Percentiles rank a stretch among this genome's conserved stretches.
phyloP scores from a whole-genome alignment of 257 asterid genomes.

The Rubia yunnanensis region DNA sequence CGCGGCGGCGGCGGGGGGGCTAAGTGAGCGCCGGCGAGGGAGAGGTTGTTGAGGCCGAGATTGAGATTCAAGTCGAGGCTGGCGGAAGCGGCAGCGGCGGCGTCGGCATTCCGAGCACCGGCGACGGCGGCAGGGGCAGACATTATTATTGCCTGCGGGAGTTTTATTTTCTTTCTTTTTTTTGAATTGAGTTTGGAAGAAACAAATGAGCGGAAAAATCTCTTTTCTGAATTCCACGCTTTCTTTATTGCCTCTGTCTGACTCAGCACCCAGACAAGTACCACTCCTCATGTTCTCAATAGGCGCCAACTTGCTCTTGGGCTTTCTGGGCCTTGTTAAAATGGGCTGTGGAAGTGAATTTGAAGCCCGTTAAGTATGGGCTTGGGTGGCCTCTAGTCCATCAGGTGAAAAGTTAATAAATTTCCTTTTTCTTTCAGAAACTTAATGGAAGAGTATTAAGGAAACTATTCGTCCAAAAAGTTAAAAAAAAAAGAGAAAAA shows the following conservation, averaged over 20 bases:
- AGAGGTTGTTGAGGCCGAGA: conserved; percentile 14
- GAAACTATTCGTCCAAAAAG: too few relatives aligned
- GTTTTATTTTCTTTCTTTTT: background rate
- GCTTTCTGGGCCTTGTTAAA: background rate
- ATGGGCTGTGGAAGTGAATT: too few relatives aligned
- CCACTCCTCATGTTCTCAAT: background rate
- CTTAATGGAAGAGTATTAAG: too few relatives aligned
- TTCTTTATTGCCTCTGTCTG: background rate
- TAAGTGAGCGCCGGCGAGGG: conserved; percentile 24
- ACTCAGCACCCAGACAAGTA: background rate
- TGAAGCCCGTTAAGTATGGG: too few relatives aligned
- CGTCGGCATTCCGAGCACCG: background rate
- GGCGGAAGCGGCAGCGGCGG: conserved; percentile 27
- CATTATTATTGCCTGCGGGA: background rate
- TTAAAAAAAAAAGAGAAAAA: too few relatives aligned
- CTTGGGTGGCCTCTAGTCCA: background rate
- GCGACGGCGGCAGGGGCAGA: conserved; percentile 8
- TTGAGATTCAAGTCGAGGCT: conserved; percentile 27
- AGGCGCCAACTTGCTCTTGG: background rate
- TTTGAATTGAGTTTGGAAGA: conserved; percentile 1
- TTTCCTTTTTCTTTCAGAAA: too few relatives aligned
- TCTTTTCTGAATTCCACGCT: background rate
- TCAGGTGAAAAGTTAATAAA: too few relatives aligned
- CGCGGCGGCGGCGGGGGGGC: conserved; percentile 12
- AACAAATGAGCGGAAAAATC: conserved; percentile 7